Evolutionary conservation across 2,329 filamentous ascomycete genomes (phyloP), one percentile per base, ranked within the genome.

Genomic region (Apiospora aurea): DNA sequence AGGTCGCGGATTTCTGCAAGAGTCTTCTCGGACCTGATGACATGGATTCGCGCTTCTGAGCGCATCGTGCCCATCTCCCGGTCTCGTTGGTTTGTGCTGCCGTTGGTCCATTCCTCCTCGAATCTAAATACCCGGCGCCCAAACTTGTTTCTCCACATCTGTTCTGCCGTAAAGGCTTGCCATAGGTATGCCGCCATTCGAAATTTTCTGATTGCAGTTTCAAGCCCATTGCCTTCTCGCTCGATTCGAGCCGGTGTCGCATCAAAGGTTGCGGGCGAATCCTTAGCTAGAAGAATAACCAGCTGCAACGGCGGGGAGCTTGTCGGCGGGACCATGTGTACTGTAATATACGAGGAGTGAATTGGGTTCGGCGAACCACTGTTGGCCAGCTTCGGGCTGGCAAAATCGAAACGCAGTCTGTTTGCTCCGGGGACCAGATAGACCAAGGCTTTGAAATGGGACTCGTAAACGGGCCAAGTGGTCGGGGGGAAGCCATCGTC

Each of bases 91-190:
- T 93, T 96, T 72, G 94, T 87, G 1, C 94, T 93, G 10, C 95
- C 95, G 2, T 91, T 90, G 73, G 93, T 93, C 96, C 96, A 98
- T 80, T 97, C 94, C 81, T 99, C 96, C 77, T 98, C 96, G 74
- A 97, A 95, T 61, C 95, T 89, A 81, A 98, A 98, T 70, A 90
- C 92, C 72, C 96, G 91, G 72, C 96, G 89, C 13, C 95, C 95
- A 76, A 98, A 90, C 73, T 92, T 93, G 80, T 97, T 93, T 74
- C 94, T 91, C 81, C 90, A 93, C 96, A 98, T 98, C 80, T 98
- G 95, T 81, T 99, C 96, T 8, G 94, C 94, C 0, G 96, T 98
- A 78, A 97, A 98, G 10, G 95, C 94, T 81, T 99, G 96, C 95
- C 96, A 98, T 18, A 98, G 86, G 80, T 98, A 98, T 34, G 94